These are phyloP conservation scores for Phytophthora sp. DNA, from an alignment of 352 stramenopile genomes.

Conservation along the genomic window DNA sequence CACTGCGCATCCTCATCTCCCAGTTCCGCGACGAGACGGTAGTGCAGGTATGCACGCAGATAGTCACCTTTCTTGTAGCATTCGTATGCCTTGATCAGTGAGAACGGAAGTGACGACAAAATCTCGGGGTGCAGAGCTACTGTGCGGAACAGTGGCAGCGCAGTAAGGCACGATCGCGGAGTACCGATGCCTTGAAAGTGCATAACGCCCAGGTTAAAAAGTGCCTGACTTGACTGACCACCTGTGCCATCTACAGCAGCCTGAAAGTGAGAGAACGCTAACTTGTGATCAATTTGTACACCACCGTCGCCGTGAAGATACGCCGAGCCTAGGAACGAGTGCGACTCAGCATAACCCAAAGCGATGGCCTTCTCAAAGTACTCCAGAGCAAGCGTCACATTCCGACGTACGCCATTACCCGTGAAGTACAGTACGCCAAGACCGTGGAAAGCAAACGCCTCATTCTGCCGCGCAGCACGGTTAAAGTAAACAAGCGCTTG, in stretches of 20 bases:
- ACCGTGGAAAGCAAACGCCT: constrained; percentile 69
- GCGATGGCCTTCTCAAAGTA: constrained; percentile 69
- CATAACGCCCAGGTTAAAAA: constrained; percentile 83
- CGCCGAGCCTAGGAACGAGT: constrained; percentile 70
- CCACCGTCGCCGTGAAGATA: constrained; percentile 72
- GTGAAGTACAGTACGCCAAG: constrained; percentile 70
- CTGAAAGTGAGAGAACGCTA: constrained; percentile 68
- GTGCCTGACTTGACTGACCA: constrained; percentile 53
- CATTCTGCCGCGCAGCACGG: constrained; percentile 53
- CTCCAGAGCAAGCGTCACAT: constrained; percentile 60
- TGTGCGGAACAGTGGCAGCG: constrained; percentile 62
- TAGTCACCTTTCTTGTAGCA: constrained; percentile 70
- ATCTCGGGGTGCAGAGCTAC: constrained; percentile 64
- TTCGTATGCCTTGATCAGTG: constrained; percentile 68
- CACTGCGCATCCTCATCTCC: constrained; percentile 68
- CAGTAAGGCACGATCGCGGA: constrained; percentile 44
- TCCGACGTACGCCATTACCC: constrained; percentile 58
- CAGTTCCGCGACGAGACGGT: constrained; percentile 63
- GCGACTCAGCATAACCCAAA: constrained; percentile 64
- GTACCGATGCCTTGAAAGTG: constrained; percentile 69
- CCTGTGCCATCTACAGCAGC: constrained; percentile 49
- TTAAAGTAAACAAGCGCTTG: constrained; percentile 71
- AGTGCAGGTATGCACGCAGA: constrained; percentile 71
- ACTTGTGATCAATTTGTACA: constrained; percentile 46
- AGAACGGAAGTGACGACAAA: constrained; percentile 63